A percentile compares a stretch with the other conserved stretches of the same genome.
These are phyloP conservation scores for Lentithecium fluviatile DNA, from an alignment of 495 filamentous ascomycete species.

Conservation along the genomic window DNA sequence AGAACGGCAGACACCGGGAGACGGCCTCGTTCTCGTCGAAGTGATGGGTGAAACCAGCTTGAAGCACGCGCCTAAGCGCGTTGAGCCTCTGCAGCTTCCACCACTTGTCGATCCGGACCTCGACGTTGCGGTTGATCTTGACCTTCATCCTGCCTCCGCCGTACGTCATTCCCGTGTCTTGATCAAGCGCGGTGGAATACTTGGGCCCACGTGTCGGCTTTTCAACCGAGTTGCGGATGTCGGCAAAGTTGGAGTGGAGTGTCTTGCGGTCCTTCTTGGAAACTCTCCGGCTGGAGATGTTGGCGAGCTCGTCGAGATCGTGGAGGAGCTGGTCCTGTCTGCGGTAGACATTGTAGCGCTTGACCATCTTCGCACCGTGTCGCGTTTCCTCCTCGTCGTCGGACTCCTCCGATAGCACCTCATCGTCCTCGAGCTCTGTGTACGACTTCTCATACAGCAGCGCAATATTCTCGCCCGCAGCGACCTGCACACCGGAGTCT, in stretches of 20 bases:
- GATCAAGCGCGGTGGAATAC: slow-evolving; percentile 68
- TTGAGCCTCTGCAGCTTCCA: slow-evolving; percentile 80
- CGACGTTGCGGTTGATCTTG: slow-evolving; percentile 66
- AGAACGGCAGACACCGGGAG: slow-evolving; percentile 65
- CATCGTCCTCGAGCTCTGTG: slow-evolving; percentile 61
- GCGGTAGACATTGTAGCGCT: slow-evolving; percentile 47
- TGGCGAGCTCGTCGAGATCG: slow-evolving; percentile 54
- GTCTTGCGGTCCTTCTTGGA: slow-evolving; percentile 77
- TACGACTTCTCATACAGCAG: slow-evolving; percentile 83
- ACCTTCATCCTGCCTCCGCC: slow-evolving; percentile 72
- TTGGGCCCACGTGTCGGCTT: slow-evolving; percentile 70
- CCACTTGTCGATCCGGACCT: slow-evolving; percentile 85
- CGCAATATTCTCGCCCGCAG: slow-evolving; percentile 87
- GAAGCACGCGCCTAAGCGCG: slow-evolving; percentile 70
- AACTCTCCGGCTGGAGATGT: slow-evolving; percentile 65
- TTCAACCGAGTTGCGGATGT: slow-evolving; percentile 81
- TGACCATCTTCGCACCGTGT: slow-evolving; percentile 54
- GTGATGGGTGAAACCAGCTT: slow-evolving; percentile 77
- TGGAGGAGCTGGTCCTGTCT: slow-evolving; percentile 47
- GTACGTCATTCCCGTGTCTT: slow-evolving; percentile 69
- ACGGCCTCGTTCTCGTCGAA: slow-evolving; percentile 79
- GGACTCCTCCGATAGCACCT: slow-evolving; percentile 49
- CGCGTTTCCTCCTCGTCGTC: slow-evolving; percentile 46
- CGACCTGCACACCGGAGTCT: slow-evolving; percentile 74
- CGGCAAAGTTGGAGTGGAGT: slow-evolving; percentile 74